Conservation (phyloP, 352 stramenopile species). For the Phytophthora ohioensis region DNA sequence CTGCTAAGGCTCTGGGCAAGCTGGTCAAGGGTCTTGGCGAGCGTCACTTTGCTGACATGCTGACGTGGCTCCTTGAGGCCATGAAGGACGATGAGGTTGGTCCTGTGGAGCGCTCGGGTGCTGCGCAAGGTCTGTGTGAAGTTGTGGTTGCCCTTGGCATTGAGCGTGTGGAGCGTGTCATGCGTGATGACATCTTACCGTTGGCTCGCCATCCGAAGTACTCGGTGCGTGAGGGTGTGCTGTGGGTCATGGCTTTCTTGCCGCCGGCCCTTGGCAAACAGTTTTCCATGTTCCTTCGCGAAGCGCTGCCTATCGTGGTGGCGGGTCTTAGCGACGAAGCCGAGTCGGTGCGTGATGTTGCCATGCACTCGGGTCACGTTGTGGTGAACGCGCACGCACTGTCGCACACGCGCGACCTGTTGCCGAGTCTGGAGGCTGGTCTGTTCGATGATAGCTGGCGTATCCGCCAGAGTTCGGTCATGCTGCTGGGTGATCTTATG, state of each 20-base stretch:
- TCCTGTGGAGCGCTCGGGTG: conserved; percentile 97
- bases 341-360: conserved; percentile 98
- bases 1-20: conserved; percentile 95
- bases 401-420: conserved; percentile 96
- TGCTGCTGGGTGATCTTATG: conserved; percentile 96
- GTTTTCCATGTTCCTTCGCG: conserved; percentile 95
- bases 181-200: conserved; percentile 96
- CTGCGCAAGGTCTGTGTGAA: conserved; percentile 98
- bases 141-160: conserved; percentile 90
- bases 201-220: conserved; percentile 94
- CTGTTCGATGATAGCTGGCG: conserved; percentile 99
- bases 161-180: conserved; percentile 75
- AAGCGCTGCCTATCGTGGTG: conserved; percentile 97
- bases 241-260: conserved; percentile 99
- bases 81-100: conserved; percentile 94
- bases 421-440: conserved; percentile 96
- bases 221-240: conserved; percentile 96
- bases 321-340: conserved; percentile 98
- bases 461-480: conserved; percentile 98
- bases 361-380: conserved; percentile 97
- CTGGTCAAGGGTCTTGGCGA: conserved; percentile 97
- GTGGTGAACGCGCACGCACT: conserved; percentile 98
- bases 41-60: conserved; percentile 95
- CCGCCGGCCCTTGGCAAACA: conserved; percentile 94
- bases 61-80: conserved; percentile 97